Evolutionary conservation across 2,329 filamentous ascomycete species (phyloP), one percentile per base, ranked within the genome.

Genomic region (Thermothelomyces thermophilus): DNA sequence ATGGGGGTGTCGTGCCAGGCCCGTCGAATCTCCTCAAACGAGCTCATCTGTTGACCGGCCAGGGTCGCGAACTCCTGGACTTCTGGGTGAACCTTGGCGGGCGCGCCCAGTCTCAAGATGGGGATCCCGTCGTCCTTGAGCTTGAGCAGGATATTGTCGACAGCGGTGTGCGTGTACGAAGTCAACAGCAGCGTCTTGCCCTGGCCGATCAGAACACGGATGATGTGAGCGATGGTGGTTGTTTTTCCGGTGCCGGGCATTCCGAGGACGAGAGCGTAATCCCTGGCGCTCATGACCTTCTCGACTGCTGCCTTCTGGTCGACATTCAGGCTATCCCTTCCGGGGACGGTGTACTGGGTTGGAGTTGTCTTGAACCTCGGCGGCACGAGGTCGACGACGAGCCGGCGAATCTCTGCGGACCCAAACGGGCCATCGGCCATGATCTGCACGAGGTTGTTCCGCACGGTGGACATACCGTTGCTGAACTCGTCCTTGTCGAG

Each of bases 241-340:
- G 93, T 98, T 68, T 98, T 98, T 51, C 93, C 93, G 0, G 93
- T 98, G 7, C 93, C 93, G 1, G 93, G 93, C 93, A 98, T 98
- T 24, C 93, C 93, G 17, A 98, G 79, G 11, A 98, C 90, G n/a
- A 98, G 75, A 7, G 93, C 91, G 66, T 97, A 98, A 69, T 98
- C 90, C 58, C 87, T 80, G 3, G 93, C 91, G 61, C 86, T 89
- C 86, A 98, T 94, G 34, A 98, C 91, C 67, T 96, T 97, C 59
- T 89, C 80, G 46, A 98, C 90, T 0, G 93, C 93, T 51, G 76
- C 77, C 61, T 77, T 83, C 66, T 98, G 93, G 63, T 97, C 93
- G 9, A 87, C 74, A 58, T 98, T 98, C 59, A 98, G 80, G 45
- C 73, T 79, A 54, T 79, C 78, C 45, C 80, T 76, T 31, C 79